Evolutionary conservation across 2,329 filamentous ascomycete species (phyloP).

Genomic region (Clonostachys rosea): DNA sequence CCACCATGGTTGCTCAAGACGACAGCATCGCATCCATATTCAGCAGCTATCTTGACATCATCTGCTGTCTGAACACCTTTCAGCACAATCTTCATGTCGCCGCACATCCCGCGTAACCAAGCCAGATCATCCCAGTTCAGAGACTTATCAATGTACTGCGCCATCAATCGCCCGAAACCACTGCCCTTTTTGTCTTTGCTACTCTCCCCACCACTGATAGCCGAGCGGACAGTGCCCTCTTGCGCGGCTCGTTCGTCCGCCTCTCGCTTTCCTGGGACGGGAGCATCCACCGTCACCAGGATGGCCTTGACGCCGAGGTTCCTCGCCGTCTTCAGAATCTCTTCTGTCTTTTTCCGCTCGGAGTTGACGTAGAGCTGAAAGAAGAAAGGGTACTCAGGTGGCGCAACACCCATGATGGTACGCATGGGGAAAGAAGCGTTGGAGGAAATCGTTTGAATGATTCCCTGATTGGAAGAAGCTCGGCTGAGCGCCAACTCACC

Average conservation of each 20-base stretch:
- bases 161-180: conserved; percentile 47
- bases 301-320: conserved; percentile 43
- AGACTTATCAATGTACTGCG: conserved; percentile 42
- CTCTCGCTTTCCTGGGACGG: conserved; percentile 51
- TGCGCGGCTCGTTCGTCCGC: conserved; percentile 48
- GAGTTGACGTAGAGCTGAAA: conserved; percentile 53
- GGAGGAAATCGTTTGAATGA: conserved; percentile 47
- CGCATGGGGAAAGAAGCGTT: conserved; percentile 43
- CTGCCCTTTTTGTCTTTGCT: conserved; percentile 47
- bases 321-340: conserved; percentile 30
- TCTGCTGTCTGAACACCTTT: conserved; percentile 53
- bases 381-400: conserved; percentile 35
- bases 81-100: conserved; percentile 45
- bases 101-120: conserved; percentile 41
- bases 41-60: conserved; percentile 44
- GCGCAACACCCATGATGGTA: conserved; percentile 31
- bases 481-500: conserved; percentile 46
- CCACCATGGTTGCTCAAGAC: conserved; percentile 56
- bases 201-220: conserved; percentile 31
- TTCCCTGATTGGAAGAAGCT: conserved; percentile 37
- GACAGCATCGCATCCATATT: conserved; percentile 46
- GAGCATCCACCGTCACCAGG: conserved; percentile 51
- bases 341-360: conserved; percentile 40
- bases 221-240: conserved; percentile 30
- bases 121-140: conserved; percentile 46